These are phyloP conservation scores for Coemansia sp. DNA, from an alignment of 192 early-diverging fungal species.

Conservation along the genomic window DNA sequence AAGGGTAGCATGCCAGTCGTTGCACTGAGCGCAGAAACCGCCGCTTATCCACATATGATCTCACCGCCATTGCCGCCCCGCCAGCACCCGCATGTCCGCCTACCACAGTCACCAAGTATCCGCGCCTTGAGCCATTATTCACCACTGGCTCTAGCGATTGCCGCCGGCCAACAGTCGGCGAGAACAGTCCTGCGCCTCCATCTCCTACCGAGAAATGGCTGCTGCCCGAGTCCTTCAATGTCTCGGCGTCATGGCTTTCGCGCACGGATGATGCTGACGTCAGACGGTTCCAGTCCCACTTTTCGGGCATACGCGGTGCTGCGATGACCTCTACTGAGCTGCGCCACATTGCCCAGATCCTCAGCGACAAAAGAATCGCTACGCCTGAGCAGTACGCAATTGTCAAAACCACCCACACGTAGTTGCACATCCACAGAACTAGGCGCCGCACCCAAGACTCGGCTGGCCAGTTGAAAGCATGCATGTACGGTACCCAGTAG, in stretches of 20 bases:
- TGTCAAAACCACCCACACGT: constrained; percentile 33
- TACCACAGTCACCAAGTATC: constrained; percentile 41
- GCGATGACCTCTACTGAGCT: constrained; percentile 34
- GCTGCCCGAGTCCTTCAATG: background rate
- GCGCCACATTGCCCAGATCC: constrained; percentile 46
- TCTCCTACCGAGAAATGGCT: background rate
- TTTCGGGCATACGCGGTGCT: constrained; percentile 43
- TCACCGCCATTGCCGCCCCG: constrained; percentile 25
- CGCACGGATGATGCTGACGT: constrained; percentile 14
- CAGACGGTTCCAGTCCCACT: constrained; percentile 47
- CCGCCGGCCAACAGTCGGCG: background rate
- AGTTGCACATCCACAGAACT: constrained; percentile 49
- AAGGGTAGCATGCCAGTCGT: constrained; percentile 43
- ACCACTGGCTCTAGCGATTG: constrained; percentile 6
- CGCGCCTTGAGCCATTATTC: constrained; percentile 2
- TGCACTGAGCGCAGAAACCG: constrained; percentile 48
- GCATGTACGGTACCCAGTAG: constrained; percentile 40
- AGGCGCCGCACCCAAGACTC: constrained; percentile 10
- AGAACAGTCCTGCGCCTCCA: constrained; percentile 1
- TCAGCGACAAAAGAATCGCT: constrained; percentile 18
- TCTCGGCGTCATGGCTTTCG: constrained; percentile 14
- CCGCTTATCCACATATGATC: constrained; percentile 41
- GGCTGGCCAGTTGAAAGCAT: constrained; percentile 42
- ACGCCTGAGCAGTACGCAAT: constrained; percentile 35
- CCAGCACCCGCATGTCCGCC: constrained; percentile 3